Percentiles rank a stretch among this genome's conserved stretches.
Conservation (phyloP, 257 asterid genomes). For the Solanum clarkiae region DNA sequence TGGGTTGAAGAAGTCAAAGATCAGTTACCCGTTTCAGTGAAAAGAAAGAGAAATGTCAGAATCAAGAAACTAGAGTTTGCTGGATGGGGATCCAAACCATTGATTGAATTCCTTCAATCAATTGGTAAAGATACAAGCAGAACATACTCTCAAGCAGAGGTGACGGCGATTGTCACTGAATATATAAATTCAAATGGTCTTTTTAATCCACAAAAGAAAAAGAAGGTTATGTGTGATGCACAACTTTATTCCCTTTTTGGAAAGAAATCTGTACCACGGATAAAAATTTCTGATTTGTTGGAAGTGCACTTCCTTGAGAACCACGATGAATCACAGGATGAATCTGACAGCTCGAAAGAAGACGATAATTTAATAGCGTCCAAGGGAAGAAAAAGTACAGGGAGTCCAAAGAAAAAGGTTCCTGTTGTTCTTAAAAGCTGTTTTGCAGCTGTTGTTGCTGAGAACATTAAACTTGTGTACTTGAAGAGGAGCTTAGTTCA, state of each 20-base stretch:
- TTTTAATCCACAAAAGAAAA: slow-evolving; percentile 49
- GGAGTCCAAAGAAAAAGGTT: slow-evolving; percentile 21
- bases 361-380: slow-evolving; percentile 13
- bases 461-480: slow-evolving; percentile 45
- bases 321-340: slow-evolving; percentile 55
- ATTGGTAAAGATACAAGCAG: slow-evolving; percentile 50
- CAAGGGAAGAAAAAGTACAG: slow-evolving; percentile 13
- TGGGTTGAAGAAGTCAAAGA: slow-evolving; percentile 55
- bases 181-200: slow-evolving; percentile 50
- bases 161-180: slow-evolving; percentile 32
- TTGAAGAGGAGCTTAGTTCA: too few relatives aligned
- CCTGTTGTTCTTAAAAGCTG: slow-evolving; percentile 45
- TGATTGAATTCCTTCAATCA: slow-evolving; percentile 69
- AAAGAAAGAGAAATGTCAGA: slow-evolving; percentile 51
- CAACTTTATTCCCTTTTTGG: slow-evolving; percentile 58
- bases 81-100: slow-evolving; percentile 79
- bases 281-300: slow-evolving; percentile 48
- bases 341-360: slow-evolving; percentile 42
- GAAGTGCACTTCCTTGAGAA: slow-evolving; percentile 80
- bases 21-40: slow-evolving; percentile 16
- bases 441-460: slow-evolving; percentile 66
- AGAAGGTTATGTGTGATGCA: slow-evolving; percentile 58
- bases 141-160: slow-evolving; percentile 44
- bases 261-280: slow-evolving; percentile 39
- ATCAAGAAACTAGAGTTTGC: slow-evolving; percentile 39